Base-by-base conservation (phyloP, 2,329 filamentous ascomycete genomes). In the Neopestalotiopsis sp. region DNA sequence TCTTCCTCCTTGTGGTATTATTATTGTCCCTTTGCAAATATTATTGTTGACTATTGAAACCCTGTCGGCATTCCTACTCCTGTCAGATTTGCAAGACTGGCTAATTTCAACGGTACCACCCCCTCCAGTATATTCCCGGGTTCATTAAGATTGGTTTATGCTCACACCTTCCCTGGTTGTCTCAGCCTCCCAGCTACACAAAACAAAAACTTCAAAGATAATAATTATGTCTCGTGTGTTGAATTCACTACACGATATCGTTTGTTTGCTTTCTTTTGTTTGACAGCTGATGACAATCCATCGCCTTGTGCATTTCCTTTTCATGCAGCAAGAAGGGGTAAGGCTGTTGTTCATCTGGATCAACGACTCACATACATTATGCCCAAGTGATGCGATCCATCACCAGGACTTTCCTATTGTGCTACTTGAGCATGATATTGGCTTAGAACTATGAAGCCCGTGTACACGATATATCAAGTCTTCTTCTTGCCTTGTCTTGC, bases 111-210 rank as follows among this genome's bases (percentile, higher is more conserved):
- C 28, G 13, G 59, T 34, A 42, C 59, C 32, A 40, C 30, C 34
- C 59, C 34, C 17, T 28, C 9, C 32, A 30, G 12, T 28, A 30
- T 32, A 62, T 40, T 64, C 34, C 59, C n/a, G 61, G 45, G 17
- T 52, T 64, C 45, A 38, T 38, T 38, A 38, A 64, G 45, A 64
- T 64, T 64, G 61, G 61, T 64, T 64, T 64, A 64, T 64, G 61
- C 61, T 64, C 61, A 64, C 61, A 64, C 61, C 61, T 64, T 64
- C 61, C 61, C 61, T 40, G 9, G 32, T 28, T 64, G 61, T 64
- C 61, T 64, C 61, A 64, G 61, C 61, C 61, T 64, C 61, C 24
- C n/a, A 62, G 24, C 32, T 34, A 32, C n/a, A 38, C 34, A 3
- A 62, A 13, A 40, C 10, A 17, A 34, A 13, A 32, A 38, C 28